These are phyloP conservation scores for Rubia yunnanensis DNA, from an alignment of 257 asterid genomes.

Conservation along the genomic window DNA sequence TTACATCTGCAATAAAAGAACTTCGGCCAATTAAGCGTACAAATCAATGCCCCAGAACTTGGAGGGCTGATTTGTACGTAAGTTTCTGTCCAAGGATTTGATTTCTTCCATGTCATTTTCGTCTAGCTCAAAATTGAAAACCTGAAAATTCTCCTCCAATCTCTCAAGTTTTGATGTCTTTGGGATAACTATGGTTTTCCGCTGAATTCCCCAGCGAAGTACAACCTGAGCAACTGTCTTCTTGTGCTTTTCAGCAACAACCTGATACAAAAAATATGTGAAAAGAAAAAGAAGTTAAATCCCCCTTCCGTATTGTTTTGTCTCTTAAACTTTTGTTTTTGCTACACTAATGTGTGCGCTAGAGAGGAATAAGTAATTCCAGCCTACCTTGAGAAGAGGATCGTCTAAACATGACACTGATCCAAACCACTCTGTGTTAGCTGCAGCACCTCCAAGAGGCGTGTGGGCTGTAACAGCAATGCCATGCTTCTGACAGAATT, in stretches of 20 bases:
- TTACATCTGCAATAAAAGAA: background rate
- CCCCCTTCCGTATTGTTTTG: background rate
- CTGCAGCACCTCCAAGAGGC: constrained; percentile 62
- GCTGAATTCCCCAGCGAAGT: constrained; percentile 56
- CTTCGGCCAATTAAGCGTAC: constrained; percentile 19
- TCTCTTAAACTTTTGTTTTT: too few relatives aligned
- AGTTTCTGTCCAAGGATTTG: constrained; percentile 33
- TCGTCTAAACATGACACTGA: constrained; percentile 63
- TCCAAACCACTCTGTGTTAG: constrained; percentile 60
- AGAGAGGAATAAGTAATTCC: background rate
- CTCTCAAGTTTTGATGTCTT: constrained; percentile 56
- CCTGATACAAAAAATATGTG: constrained; percentile 27
- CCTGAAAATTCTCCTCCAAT: constrained; percentile 36
- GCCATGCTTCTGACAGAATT: constrained; percentile 64
- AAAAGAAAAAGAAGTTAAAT: background rate
- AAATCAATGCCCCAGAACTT: constrained; percentile 51
- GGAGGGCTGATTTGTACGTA: constrained; percentile 52
- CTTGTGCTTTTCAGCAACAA: constrained; percentile 38
- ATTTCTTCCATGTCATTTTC: constrained; percentile 39
- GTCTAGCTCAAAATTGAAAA: constrained; percentile 35
- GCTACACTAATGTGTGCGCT: background rate
- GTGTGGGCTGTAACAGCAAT: constrained; percentile 64
- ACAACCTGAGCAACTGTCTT: constrained; percentile 51
- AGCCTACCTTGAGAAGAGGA: constrained; percentile 36
- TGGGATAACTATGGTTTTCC: constrained; percentile 43